These are phyloP conservation scores for Setaria italica DNA, from an alignment of 202 grass and related monocot genomes.

Conservation along the genomic window DNA sequence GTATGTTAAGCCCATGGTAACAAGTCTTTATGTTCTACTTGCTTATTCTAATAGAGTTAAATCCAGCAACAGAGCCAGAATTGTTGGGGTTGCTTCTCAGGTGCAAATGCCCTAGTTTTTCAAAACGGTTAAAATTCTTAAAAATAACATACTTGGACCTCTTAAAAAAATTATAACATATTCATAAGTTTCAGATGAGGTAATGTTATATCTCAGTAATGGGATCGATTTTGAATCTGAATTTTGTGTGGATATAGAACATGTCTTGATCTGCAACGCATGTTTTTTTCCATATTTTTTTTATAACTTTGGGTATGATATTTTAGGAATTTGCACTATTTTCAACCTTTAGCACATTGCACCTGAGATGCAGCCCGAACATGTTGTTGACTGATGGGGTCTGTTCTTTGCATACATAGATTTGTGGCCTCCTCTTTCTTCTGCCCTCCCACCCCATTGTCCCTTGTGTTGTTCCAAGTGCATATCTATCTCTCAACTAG, in stretches of 20 bases:
- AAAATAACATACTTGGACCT: neutral
- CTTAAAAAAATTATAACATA: neutral
- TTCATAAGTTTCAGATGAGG: neutral
- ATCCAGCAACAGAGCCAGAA: neutral
- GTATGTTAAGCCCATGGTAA: neutral
- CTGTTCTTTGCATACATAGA: no score
- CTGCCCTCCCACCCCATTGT: no score
- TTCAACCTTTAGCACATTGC: neutral
- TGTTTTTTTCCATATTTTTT: neutral
- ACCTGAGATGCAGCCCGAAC: neutral
- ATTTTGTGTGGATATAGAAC: neutral
- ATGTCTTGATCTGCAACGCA: neutral
- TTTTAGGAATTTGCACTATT: no score
- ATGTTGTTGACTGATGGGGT: neutral
- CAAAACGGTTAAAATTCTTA: neutral
- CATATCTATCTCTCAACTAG: no score
- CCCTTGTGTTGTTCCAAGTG: no score
- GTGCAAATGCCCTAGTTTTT: neutral
- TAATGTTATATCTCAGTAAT: neutral
- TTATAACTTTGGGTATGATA: neutral
- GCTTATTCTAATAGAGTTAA: slow-evolving; percentile 8
- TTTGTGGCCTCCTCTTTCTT: no score
- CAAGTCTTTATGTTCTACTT: neutral
- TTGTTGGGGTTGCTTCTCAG: neutral
- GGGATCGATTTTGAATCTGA: neutral